Base-by-base conservation (phyloP, 495 filamentous ascomycete genomes). In the Hyaloscypha variabilis region DNA sequence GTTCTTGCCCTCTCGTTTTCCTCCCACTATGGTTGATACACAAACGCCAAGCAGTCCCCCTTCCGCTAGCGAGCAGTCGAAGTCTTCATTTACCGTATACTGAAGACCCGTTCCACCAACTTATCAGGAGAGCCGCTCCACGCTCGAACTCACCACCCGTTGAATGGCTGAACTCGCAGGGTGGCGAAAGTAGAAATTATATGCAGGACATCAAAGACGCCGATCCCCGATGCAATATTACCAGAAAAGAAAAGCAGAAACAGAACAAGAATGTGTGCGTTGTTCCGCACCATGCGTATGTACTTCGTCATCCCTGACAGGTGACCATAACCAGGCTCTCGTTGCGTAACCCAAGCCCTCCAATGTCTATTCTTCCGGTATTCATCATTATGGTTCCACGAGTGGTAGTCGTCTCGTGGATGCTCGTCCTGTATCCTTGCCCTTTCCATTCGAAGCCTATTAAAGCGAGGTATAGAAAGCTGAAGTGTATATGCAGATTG, bases 161-260 rank as follows among this genome's bases (percentile, higher is more conserved):
- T 64, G 25, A 46, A 31, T 60, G 62, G n/a, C 39, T 39, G 25
- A 58, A 11, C 21, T 58, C 54, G 51, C 46, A 57, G 39, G 58
- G 36, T 46, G 23, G 67, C 21, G 34, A 49, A 46, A 63, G 52
- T 52, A 60, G 58, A 54, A 71, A 72, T 69, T 72, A 72, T 69
- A 69, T 69, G 69, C 64, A 50, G 28, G 49, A 60, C 49, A 58
- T 61, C 54, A 67, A 63, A 60, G 53, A 67, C 70, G 70, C 70
- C 70, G 64, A 60, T 29, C 60, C 67, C 67, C 51, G 60, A 72
- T 72, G 70, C 70, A 67, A 67, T 69, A 72, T 72, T 72, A 72
- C 70, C 67, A 64, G 59, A 69, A 69, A 54, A 28, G 39, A 46
- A 46, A 65, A 65, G 21, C 26, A 60, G 25, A 39, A n/a, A 42